Evolutionary conservation across 1,139 yeast species (phyloP), one percentile per base, ranked within the genome.

Genomic region (Sugiyamaella grinbergsii): DNA sequence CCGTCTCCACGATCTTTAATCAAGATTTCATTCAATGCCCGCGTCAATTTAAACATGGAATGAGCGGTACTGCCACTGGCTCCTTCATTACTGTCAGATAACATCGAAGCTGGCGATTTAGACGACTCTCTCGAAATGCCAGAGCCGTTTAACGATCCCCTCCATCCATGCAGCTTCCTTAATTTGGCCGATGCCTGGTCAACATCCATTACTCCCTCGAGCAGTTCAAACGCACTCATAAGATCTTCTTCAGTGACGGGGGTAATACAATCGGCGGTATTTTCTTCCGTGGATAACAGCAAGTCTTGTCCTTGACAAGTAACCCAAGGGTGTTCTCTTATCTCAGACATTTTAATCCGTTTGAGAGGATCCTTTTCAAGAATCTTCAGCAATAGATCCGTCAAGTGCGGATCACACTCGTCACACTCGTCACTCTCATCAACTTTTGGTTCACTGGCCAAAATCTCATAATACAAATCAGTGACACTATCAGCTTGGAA

Each of bases 301-400:
- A 52, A 53, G 55, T 73, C 76, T 15, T 63, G 58, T 20, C 83
- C 71, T 22, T 57, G 42, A 34, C 61, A 58, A 3, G 75, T 73
- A 26, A 73, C 72, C 93, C 93, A 85, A 29, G 77, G 75, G 59
- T 83, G 88, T 49, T 72, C 72, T 22, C 84, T 69, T 29, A 85
- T 68, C 37, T 76, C 69, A 34, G 69, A 67, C 49, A 87, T 85
- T 42, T 75, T 71, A 20, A 75, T 75, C 50, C 94, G 70, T 42
- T 75, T 68, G 33, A 67, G 71, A 1, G 88, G 84, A 55, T 80
- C 80, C 63, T 81, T 82, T 58, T 79, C 67, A 37, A 73, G 62
- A 15, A 73, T 53, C 22, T 61, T 49, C 7, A 33, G 15, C 24
- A 73, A 54, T n/a, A 47, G 28, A 29, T 47, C 45, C n/a, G 3